Conservation (phyloP, 176 grass and related monocot genomes). For the Otatea glauca region DNA sequence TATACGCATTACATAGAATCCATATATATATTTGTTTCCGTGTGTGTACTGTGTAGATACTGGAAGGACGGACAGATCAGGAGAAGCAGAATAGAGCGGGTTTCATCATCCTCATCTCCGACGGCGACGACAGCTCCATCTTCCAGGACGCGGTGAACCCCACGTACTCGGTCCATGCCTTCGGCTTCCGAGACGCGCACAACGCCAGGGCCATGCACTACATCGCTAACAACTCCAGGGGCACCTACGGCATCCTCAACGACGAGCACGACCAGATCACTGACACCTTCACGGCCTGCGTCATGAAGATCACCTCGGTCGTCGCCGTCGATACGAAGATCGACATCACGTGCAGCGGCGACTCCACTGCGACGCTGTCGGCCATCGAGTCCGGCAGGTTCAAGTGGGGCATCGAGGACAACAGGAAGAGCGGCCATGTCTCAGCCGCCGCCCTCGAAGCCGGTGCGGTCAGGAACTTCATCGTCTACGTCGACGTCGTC, state of each 20-base stretch:
- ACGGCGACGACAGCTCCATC: neutral
- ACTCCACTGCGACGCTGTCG: neutral
- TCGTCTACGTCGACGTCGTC: neutral
- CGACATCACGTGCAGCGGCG: neutral
- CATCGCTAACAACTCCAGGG: too few relatives aligned
- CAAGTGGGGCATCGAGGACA: neutral
- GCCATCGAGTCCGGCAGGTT: neutral
- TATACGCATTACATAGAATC: too few relatives aligned
- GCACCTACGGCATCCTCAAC: neutral
- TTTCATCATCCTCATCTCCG: conserved; percentile 29
- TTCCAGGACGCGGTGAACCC: neutral
- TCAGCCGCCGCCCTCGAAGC: neutral
- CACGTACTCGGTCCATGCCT: neutral
- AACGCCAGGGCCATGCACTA: too few relatives aligned
- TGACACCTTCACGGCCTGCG: neutral
- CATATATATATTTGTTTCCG: too few relatives aligned
- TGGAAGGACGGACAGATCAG: neutral
- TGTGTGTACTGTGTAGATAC: neutral
- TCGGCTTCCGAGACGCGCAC: too few relatives aligned
- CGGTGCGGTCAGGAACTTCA: neutral
- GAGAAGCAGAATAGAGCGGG: neutral
- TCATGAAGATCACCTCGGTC: neutral
- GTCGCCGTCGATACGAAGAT: neutral
- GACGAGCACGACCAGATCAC: neutral
- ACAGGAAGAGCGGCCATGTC: neutral